Base-by-base conservation (phyloP, 2,329 filamentous ascomycete genomes). In the Dactylellina parvicollis region DNA sequence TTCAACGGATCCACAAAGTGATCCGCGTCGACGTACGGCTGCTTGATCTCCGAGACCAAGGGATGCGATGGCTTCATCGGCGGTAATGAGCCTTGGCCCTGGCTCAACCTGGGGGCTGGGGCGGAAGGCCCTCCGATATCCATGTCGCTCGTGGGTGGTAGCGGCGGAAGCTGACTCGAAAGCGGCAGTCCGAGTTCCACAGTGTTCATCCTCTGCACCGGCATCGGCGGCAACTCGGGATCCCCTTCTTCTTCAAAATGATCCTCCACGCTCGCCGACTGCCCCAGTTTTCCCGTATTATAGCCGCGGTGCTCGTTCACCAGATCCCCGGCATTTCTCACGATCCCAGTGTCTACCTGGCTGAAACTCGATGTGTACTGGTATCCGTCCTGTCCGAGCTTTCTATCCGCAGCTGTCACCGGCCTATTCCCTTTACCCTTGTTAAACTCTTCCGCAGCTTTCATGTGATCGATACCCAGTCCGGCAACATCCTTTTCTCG, bases 1-100 rank as follows among this genome's bases (percentile, higher is more conserved):
- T 89, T 89, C 40, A 99, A 82, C 0, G 96, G 95, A 80, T 99
- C 95, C 14, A 86, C 87, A 92, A 99, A 99, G 81, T 94, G 98
- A 79, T 98, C 91, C 77, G 93, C 91, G 75, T 92, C 88, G 24
- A 99, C 86, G 32, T 86, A 83, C 0, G 92, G 91, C 18, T 85
- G 86, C 67, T 87, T 86, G 77, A 98, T 88, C 65, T 95, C 91
- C 7, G 88, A 82, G 52, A 86, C 82, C 75, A 87, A 80, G 7
- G 84, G 84, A 80, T 87, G 85, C 42, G 36, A 70, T 30, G 60
- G 32, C 34, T 49, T 65, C 72, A 67, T 47, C 30, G 44, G 4
- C 47, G 72, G 79, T 77, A 22, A 81, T 81, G 24, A 80, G 80
- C 8, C 78, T 80, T 9, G 84, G 82, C 42, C 84, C 85, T 9